Base-by-base conservation (phyloP, 306 rosid genomes). In the Delonix regia region DNA sequence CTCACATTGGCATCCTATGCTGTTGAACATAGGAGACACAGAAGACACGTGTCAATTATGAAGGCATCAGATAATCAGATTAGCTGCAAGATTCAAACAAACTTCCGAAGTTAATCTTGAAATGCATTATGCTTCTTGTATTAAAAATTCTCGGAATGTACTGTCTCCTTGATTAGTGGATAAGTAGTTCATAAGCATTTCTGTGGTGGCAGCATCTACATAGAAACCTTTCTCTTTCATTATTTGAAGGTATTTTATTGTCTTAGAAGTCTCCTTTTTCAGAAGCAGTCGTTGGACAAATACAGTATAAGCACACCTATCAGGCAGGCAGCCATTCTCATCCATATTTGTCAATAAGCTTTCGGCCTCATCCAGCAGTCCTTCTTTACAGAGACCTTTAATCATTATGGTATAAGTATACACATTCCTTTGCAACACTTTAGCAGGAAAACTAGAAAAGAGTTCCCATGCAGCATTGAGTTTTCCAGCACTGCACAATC, bases 241-340 rank as follows among this genome's bases (percentile, higher is more conserved):
- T 34, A 63, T 34, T 36, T 63, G 25, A 63, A 63, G 69, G 69
- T 63, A 63, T n/a, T 63, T 34, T 47, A 34, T 63, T 63, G 69
- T 34, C 21, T 36, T n/a, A 16, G 27, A 7, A 18, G 3, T 34
- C 22, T 61, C 68, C 38, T 61, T 33, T 33, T 16, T 18, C n/a
- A 18, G 22, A 28, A 61, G 24, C 9, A 61, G 68, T 30, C 68
- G 44, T 33, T 61, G 69, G 15, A 63, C 47, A 63, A 63, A 63
- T 63, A 63, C 45, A 18, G 34, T 63, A 36, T 19, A 7, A 7
- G 25, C 19, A 19, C 25, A 52, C 0, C 24, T 51, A 18, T 60
- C 14, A 34, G 66, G 66, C 66, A 60, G 33, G 66, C 41, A 28
- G 41, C 66, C 66, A 28, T 27, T 60, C 41, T 14, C 66, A 28